Evolutionary conservation across 768 basidiomycete species (phyloP).

Genomic region (Lactifluus pinguis): DNA sequence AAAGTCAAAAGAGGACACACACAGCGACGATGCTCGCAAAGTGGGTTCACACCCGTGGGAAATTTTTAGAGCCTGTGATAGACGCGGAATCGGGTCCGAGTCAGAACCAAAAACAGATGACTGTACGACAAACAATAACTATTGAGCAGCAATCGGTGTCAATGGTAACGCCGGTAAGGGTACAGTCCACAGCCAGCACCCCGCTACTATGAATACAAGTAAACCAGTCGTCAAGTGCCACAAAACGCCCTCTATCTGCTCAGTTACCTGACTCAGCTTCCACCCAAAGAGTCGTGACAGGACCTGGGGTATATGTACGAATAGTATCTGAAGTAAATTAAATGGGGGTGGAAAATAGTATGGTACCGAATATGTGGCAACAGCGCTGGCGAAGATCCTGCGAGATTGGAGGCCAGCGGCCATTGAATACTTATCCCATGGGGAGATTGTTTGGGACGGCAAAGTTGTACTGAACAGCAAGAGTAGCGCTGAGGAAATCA

Average conservation of each 20-base stretch:
- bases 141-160: neutral
- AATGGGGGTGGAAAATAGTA: slow-evolving; percentile 45
- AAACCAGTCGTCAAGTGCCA: slow-evolving; percentile 39
- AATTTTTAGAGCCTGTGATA: too few species aligned
- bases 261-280: slow-evolving; percentile 7
- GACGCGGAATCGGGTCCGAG: too few species aligned
- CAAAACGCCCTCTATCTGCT: slow-evolving; percentile 26
- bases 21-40: too few species aligned
- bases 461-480: slow-evolving; percentile 25
- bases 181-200: slow-evolving; percentile 8
- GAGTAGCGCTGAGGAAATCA: slow-evolving; percentile 29
- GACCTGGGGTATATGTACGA: slow-evolving; percentile 18
- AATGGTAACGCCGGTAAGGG: neutral
- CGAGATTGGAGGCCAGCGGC: slow-evolving; percentile 39
- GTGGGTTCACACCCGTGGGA: too few species aligned
- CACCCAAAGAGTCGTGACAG: slow-evolving; percentile 20
- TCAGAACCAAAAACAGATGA: too few species aligned
- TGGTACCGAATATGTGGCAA: slow-evolving; percentile 27
- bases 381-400: slow-evolving; percentile 30
- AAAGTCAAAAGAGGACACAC: too few species aligned
- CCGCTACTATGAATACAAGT: slow-evolving; percentile 23
- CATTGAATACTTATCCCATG: slow-evolving; percentile 44
- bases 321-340: slow-evolving; percentile 32
- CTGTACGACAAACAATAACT: too few species aligned
- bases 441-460: neutral